A percentile compares a stretch with the other conserved stretches of the same genome.
Evolutionary conservation across 2,329 filamentous ascomycete species (phyloP).

Genomic region (Hirsutella minnesotensis): DNA sequence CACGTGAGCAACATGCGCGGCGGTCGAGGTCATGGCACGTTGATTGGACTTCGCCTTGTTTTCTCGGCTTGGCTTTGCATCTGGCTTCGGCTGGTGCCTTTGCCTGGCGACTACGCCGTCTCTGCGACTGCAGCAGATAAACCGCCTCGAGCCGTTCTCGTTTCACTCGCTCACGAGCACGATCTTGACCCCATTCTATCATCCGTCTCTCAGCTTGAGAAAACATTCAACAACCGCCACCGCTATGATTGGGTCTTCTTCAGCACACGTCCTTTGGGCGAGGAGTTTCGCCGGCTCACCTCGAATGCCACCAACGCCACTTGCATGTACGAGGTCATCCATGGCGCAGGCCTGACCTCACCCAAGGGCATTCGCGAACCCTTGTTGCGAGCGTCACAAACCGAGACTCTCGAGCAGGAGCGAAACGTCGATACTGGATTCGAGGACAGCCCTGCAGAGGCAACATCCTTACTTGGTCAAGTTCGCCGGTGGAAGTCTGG

Average conservation of each 20-base stretch:
- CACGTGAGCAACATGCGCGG: constrained; percentile 9
- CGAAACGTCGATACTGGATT: neutral
- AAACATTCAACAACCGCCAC: constrained; percentile 63
- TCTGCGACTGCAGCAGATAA: constrained; percentile 9
- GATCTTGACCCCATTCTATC: constrained; percentile 19
- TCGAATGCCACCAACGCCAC: constrained; percentile 58
- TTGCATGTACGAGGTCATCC: constrained; percentile 61
- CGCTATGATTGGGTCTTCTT: constrained; percentile 86
- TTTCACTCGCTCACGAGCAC: constrained; percentile 17
- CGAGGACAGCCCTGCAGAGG: neutral
- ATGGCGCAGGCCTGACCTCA: constrained; percentile 64
- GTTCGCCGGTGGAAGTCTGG: constrained; percentile 79
- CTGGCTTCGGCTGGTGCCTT: constrained; percentile 11
- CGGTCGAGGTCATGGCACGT: neutral
- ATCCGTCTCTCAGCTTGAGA: constrained; percentile 42
- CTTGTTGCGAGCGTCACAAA: neutral
- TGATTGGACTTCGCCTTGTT: neutral
- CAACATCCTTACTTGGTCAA: constrained; percentile 51
- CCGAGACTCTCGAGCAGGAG: neutral
- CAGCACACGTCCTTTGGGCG: constrained; percentile 67
- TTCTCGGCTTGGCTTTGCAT: constrained; percentile 8
- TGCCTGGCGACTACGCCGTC: constrained; percentile 8
- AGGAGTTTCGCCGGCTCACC: constrained; percentile 61
- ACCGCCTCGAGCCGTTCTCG: constrained; percentile 18
- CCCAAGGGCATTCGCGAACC: constrained; percentile 37